These are phyloP conservation scores for Phialophora verrucosa DNA, from an alignment of 2,329 filamentous ascomycete genomes.

Conservation along the genomic window DNA sequence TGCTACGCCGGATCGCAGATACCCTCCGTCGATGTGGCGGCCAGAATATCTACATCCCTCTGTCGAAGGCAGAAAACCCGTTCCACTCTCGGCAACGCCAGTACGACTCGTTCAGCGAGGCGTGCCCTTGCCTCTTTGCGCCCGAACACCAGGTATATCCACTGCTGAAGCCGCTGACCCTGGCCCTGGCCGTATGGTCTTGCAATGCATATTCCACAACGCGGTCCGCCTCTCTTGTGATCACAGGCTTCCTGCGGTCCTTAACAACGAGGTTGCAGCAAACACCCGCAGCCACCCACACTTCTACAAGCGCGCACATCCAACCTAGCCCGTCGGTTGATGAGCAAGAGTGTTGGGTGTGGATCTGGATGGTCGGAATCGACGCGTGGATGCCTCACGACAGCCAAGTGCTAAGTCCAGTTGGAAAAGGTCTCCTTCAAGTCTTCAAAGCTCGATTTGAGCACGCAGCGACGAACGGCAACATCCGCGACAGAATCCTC, in stretches of 20 bases:
- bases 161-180: slow-evolving; percentile 8
- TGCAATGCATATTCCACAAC: slow-evolving; percentile 7
- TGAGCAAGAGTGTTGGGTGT: slow-evolving; percentile 6
- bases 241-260: slow-evolving; percentile 9
- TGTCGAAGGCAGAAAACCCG: background rate
- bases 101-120: slow-evolving; percentile 10
- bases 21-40: background rate
- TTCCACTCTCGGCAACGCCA: slow-evolving; percentile 3
- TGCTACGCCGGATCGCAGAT: background rate
- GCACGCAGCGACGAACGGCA: background rate
- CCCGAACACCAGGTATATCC: slow-evolving; percentile 8
- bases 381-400: slow-evolving; percentile 1
- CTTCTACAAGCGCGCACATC: background rate
- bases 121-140: slow-evolving; percentile 9
- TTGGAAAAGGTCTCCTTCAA: slow-evolving; percentile 3
- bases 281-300: too few relatives aligned
- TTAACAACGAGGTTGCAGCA: slow-evolving; percentile 1
- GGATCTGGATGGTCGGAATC: slow-evolving; percentile 11
- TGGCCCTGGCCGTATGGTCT: slow-evolving; percentile 8
- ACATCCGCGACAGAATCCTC: background rate
- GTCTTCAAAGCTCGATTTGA: slow-evolving; percentile 4
- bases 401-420: background rate
- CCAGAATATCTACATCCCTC: background rate
- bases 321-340: background rate
- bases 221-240: background rate